These are phyloP conservation scores for Diplocarpon rosae DNA, from an alignment of 2,329 filamentous ascomycete genomes.

Conservation along the genomic window DNA sequence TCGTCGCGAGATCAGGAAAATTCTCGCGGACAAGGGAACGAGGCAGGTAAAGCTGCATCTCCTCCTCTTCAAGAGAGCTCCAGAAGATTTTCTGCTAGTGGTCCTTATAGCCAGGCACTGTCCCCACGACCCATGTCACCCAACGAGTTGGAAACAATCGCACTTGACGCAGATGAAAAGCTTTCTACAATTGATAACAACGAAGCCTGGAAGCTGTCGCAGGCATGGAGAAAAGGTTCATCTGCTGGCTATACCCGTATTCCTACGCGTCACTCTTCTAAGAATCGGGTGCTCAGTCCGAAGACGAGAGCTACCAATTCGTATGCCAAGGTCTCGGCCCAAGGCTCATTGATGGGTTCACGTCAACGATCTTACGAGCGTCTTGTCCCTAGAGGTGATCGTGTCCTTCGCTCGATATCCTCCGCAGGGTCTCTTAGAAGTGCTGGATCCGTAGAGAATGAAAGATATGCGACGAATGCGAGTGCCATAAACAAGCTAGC, in stretches of 20 bases:
- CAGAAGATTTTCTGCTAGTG: background rate
- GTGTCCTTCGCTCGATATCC: conserved; percentile 11
- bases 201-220: conserved; percentile 3
- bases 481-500: background rate
- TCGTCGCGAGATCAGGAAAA: conserved; percentile 3
- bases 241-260: conserved; percentile 8
- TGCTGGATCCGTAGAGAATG: conserved; percentile 1
- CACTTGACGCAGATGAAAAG: conserved; percentile 9
- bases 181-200: conserved; percentile 5
- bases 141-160: conserved; percentile 8
- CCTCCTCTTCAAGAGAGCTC: background rate
- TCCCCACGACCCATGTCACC: conserved; percentile 2
- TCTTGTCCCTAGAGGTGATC: conserved; percentile 1
- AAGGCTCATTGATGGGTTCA: conserved; percentile 1
- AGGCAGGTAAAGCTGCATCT: background rate
- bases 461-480: background rate
- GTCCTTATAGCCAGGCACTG: conserved; percentile 1
- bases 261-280: conserved; percentile 17
- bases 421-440: conserved; percentile 10
- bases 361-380: conserved; percentile 9
- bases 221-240: conserved; percentile 6
- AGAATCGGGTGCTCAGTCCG: conserved; percentile 10
- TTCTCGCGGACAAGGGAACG: background rate
- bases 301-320: conserved; percentile 9
- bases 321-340: conserved; percentile 4